Percentiles rank a stretch among this genome's conserved stretches.
phyloP scores from a whole-genome alignment of 139 green algal species.

The Spirogloea muscicola region DNA sequence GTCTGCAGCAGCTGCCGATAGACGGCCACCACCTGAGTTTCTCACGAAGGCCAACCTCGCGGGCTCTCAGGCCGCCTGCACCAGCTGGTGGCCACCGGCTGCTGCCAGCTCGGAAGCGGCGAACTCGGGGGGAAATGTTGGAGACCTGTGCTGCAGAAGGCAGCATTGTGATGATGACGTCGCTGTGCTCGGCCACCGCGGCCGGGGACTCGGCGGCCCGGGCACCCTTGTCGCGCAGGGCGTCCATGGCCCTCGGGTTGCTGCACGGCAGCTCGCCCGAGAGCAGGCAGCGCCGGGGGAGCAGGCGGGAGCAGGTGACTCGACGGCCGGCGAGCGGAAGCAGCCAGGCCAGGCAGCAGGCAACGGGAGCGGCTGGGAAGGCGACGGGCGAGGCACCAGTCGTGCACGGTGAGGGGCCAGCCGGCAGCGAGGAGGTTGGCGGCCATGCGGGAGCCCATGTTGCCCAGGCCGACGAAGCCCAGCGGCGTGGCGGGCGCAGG shows the following conservation, averaged over 20 bases:
- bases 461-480: conserved; percentile 44
- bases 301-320: neutral
- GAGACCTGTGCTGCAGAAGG: conserved; percentile 21
- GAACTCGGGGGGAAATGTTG: too few species aligned
- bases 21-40: too few species aligned
- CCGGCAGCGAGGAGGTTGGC: conserved; percentile 29
- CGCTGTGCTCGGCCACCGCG: conserved; percentile 8
- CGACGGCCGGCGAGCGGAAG: neutral
- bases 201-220: neutral
- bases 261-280: neutral
- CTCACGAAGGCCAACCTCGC: too few species aligned
- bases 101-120: too few species aligned
- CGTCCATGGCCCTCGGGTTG: neutral
- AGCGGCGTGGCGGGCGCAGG: neutral
- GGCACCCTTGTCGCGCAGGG: neutral
- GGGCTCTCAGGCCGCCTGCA: too few species aligned
- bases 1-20: neutral
- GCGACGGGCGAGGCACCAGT: too few species aligned
- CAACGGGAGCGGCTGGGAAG: too few species aligned
- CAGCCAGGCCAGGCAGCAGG: too few species aligned
- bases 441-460: conserved; percentile 44
- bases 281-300: neutral
- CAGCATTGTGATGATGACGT: conserved; percentile 56
- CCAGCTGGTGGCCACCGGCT: too few species aligned
- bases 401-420: conserved; percentile 14